Conservation (phyloP, 1,284 basidiomycete genomes). For the Lentinus polychrous region DNA sequence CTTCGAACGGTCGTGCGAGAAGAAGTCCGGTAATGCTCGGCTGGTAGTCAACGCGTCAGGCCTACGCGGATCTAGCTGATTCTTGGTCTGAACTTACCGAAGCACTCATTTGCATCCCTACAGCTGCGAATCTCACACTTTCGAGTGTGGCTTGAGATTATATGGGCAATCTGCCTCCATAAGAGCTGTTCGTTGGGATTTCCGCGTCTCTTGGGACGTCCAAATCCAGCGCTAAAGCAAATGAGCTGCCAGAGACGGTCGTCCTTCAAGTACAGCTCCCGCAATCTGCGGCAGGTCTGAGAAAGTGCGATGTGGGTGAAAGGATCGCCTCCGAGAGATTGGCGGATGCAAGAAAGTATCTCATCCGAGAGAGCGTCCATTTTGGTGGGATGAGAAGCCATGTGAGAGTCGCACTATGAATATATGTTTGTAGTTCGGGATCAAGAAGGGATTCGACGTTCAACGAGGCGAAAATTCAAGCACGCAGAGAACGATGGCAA, state of each 20-base stretch:
- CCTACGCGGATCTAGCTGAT: too few relatives aligned
- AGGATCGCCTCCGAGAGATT: slow-evolving; percentile 20
- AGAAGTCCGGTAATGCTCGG: slow-evolving; percentile 13
- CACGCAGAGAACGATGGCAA: too few relatives aligned
- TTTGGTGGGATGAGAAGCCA: neutral
- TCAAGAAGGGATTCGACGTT: neutral
- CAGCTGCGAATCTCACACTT: slow-evolving; percentile 27
- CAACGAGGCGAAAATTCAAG: neutral
- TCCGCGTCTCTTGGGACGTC: slow-evolving; percentile 20
- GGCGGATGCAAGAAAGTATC: slow-evolving; percentile 21
- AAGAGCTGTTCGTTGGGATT: slow-evolving; percentile 6
- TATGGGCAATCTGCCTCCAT: slow-evolving; percentile 21
- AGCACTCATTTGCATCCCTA: slow-evolving; percentile 22
- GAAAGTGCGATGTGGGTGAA: slow-evolving; percentile 23
- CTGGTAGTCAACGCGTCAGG: slow-evolving; percentile 7
- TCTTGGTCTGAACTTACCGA: slow-evolving; percentile 18
- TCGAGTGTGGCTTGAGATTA: slow-evolving; percentile 19
- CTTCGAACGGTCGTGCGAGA: slow-evolving; percentile 12
- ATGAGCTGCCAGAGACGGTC: slow-evolving; percentile 23
- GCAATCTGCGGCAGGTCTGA: slow-evolving; percentile 20
- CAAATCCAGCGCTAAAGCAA: slow-evolving; percentile 24
- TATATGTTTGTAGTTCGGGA: too few relatives aligned
- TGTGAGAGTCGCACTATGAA: neutral
- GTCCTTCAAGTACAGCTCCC: slow-evolving; percentile 21
- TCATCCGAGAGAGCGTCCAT: slow-evolving; percentile 13